Percentiles rank a stretch among this genome's conserved stretches.
Conservation (phyloP, 2,329 filamentous ascomycete genomes). For the Cryphonectria parasitica region DNA sequence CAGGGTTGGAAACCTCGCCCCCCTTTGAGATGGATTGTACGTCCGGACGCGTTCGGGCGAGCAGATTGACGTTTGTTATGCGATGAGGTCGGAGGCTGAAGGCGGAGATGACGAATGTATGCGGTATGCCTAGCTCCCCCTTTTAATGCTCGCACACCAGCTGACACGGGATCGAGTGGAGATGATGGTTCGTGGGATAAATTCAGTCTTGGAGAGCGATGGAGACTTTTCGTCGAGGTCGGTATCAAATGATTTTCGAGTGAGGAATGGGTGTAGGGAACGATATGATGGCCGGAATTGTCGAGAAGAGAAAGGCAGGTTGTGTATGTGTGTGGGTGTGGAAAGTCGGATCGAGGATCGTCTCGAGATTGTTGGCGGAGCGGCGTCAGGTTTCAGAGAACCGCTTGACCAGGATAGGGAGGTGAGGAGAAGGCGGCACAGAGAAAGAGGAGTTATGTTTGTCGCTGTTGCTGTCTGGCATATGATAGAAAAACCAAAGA, state of each 20-base stretch:
- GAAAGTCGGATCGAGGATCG: slow-evolving; percentile 19
- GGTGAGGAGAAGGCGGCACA: slow-evolving; percentile 24
- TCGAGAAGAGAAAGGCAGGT: slow-evolving; percentile 5
- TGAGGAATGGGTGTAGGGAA: slow-evolving; percentile 2
- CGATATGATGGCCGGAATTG: slow-evolving; percentile 11
- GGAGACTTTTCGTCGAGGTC: neutral
- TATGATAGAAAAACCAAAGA: neutral
- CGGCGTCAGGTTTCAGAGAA: slow-evolving; percentile 29
- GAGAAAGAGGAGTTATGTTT: slow-evolving; percentile 19
- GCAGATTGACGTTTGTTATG: slow-evolving; percentile 18
- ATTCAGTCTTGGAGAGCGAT: neutral
- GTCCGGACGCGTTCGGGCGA: neutral
- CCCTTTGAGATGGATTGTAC: neutral
- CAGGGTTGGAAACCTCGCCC: neutral
- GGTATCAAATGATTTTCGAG: neutral
- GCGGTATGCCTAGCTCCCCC: slow-evolving; percentile 13
- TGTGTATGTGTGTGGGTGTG: neutral
- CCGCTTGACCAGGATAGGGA: slow-evolving; percentile 27
- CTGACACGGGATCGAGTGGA: slow-evolving; percentile 22
- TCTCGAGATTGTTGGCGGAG: slow-evolving; percentile 27
- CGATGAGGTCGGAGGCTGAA: slow-evolving; percentile 1
- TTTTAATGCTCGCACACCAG: slow-evolving; percentile 22
- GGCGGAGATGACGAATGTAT: slow-evolving; percentile 20
- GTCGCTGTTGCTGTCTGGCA: slow-evolving; percentile 11
- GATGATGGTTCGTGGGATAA: slow-evolving; percentile 4